Evolutionary conservation across 495 filamentous ascomycete species (phyloP), one percentile per base, ranked within the genome.

Genomic region (Penicillium lividum): DNA sequence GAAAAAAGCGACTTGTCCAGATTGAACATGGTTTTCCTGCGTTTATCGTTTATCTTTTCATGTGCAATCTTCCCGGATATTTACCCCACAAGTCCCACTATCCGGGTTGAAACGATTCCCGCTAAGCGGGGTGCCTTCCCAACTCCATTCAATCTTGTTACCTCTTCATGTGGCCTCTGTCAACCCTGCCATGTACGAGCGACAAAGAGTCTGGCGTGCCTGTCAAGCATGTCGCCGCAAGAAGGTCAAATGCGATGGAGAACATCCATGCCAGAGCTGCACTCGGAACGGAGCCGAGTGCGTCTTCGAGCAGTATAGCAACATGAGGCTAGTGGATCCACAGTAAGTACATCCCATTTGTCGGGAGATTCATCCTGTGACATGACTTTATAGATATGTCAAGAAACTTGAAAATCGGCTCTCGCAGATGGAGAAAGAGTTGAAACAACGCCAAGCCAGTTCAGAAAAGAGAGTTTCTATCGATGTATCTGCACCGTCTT

Each of bases 201-300:
- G 72, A 3, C 57, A 71, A 34, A 57, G 70, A 4, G 70, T 72
- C 31, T 73, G 68, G 51, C 65, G 68, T 49, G 72, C 68, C 7
- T 73, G 72, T 46, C 60, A 63, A 38, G 46, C 59, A 46, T 66
- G 63, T 54, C 63, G 60, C n/a, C 51, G 55, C 31, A 59, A 57
- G 38, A 66, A 66, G 38, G 48, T 59, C 49, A 63, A 66, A 48
- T 62, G 63, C 40, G 60, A 66, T 44, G 63, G 63, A 8, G 51
- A 62, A 36, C 53, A 66, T 44, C 63, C 63, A n/a, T 66, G 63
- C 33, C 56, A 57, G 31, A 60, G 59, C 42, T 66, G 63, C 44
- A 53, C 48, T 1, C 59, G 56, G 38, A 58, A 51, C 29, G 50
- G 54, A 28, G 46, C 44, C 10, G 53, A 64, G 15, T 64, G 61